Percentiles rank a stretch among this genome's conserved stretches.
These are phyloP conservation scores for Schwanniomyces pseudopolymorphus DNA, from an alignment of 805 yeast genomes.

Conservation along the genomic window DNA sequence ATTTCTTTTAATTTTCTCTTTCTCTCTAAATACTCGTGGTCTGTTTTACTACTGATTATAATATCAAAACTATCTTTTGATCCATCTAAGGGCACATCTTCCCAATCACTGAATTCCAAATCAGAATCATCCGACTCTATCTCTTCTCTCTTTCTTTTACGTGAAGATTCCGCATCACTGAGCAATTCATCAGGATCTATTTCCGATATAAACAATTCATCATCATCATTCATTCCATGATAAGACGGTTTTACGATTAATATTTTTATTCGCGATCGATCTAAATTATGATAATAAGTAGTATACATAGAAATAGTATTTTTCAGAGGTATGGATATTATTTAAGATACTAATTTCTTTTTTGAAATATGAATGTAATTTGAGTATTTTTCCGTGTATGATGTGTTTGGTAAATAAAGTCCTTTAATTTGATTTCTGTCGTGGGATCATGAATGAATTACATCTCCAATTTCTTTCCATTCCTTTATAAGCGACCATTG, in stretches of 20 bases:
- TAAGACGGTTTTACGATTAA: background rate
- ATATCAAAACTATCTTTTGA: conserved; percentile 6
- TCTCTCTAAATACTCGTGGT: background rate
- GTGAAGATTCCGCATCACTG: background rate
- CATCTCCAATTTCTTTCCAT: conserved; percentile 25
- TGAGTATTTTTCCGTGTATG: too few relatives aligned
- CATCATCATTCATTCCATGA: background rate
- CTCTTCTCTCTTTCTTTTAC: background rate
- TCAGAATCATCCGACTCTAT: conserved; percentile 3
- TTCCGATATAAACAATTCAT: conserved; percentile 2
- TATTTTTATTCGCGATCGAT: background rate
- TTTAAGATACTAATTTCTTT: too few relatives aligned
- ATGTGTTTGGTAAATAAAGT: too few relatives aligned
- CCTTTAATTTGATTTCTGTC: too few relatives aligned
- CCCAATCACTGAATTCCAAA: conserved; percentile 16
- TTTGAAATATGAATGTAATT: too few relatives aligned
- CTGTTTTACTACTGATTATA: background rate
- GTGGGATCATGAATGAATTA: conserved; percentile 21
- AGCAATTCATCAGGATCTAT: conserved; percentile 2
- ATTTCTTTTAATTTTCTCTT: conserved; percentile 2
- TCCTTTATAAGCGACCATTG: conserved; percentile 29
- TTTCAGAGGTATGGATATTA: too few relatives aligned
- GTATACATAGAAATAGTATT: too few relatives aligned
- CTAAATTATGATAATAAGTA: too few relatives aligned
- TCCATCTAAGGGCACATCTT: conserved; percentile 11